Conservation (phyloP, 306 rosid genomes). For the Castanea crenata region DNA sequence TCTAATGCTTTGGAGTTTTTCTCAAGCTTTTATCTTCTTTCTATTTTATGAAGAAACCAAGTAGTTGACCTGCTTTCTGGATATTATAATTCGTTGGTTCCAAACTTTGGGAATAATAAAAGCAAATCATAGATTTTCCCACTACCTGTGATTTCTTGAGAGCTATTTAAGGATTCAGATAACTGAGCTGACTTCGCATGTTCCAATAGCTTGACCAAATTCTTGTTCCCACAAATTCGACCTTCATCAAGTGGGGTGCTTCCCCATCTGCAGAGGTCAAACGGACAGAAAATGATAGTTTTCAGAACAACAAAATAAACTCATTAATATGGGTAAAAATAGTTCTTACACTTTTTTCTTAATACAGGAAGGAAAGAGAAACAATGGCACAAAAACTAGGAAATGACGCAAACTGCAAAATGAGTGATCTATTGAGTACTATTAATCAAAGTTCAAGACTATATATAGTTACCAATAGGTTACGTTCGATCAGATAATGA, state of each 20-base stretch:
- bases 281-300: background rate
- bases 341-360: background rate
- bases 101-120: background rate
- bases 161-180: slow-evolving; percentile 37
- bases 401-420: background rate
- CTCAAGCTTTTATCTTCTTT: background rate
- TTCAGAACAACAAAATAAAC: background rate
- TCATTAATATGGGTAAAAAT: background rate
- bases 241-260: slow-evolving; percentile 89
- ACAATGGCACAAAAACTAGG: background rate
- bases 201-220: slow-evolving; percentile 71
- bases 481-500: background rate
- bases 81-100: background rate
- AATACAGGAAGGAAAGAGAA: slow-evolving; percentile 17
- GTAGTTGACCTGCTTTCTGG: background rate
- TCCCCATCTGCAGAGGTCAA: slow-evolving; percentile 70
- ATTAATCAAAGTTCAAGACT: background rate
- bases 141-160: slow-evolving; percentile 60
- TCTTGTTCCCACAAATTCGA: slow-evolving; percentile 78
- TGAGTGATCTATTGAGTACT: background rate
- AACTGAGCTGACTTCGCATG: slow-evolving; percentile 68
- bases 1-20: background rate
- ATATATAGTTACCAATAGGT: background rate
- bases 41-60: background rate
- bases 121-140: background rate